Conservation (phyloP, 495 filamentous ascomycete genomes). For the Chaetomium tenue region DNA sequence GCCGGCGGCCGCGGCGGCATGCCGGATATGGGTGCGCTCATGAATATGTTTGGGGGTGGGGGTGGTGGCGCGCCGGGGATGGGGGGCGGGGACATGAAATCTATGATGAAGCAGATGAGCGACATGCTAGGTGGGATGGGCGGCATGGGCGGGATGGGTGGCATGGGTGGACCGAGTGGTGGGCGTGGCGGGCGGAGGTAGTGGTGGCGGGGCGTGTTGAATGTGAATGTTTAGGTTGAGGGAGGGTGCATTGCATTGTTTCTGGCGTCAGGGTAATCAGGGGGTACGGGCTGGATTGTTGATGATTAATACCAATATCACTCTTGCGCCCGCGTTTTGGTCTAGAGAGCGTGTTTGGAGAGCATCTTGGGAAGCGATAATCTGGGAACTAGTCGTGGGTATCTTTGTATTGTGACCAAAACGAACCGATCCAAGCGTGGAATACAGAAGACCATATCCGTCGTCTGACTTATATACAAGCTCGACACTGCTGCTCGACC, state of each 20-base stretch:
- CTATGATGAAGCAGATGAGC: constrained; percentile 84
- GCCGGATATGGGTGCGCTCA: constrained; percentile 78
- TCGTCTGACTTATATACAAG: too few relatives aligned
- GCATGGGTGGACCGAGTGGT: too few relatives aligned
- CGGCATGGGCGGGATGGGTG: too few relatives aligned
- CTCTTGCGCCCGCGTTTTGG: neutral
- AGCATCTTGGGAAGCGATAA: neutral
- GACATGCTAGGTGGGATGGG: constrained; percentile 48
- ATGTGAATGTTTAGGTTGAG: neutral
- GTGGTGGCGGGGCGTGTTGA: neutral
- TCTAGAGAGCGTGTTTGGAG: neutral
- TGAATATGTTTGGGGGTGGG: constrained; percentile 78
- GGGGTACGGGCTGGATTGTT: constrained; percentile 6
- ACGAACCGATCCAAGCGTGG: too few relatives aligned
- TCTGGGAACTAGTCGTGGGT: too few relatives aligned
- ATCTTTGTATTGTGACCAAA: too few relatives aligned
- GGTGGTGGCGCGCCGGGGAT: constrained; percentile 50
- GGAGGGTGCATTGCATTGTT: constrained; percentile 18
- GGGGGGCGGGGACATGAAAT: constrained; percentile 75
- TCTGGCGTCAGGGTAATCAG: constrained; percentile 22
- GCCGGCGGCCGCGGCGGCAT: constrained; percentile 45
- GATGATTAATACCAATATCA: constrained; percentile 15
- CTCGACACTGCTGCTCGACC: too few relatives aligned
- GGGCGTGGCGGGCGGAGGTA: constrained; percentile 33
- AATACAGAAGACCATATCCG: too few relatives aligned